Evolutionary conservation across 345 rosid species (phyloP).

Genomic region (Populus ilicifolia): DNA sequence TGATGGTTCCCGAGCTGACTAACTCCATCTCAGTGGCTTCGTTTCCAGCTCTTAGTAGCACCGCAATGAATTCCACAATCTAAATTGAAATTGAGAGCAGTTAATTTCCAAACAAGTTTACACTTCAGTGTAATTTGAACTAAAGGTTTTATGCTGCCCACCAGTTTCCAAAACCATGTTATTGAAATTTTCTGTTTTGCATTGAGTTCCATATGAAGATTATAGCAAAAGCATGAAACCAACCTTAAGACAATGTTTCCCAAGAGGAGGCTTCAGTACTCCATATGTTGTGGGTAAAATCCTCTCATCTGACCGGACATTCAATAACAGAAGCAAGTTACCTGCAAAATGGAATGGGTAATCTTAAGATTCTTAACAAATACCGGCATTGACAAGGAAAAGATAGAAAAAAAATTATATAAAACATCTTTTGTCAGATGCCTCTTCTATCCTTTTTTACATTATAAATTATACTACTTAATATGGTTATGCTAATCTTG

Average conservation of each 20-base stretch:
- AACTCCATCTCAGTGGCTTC: constrained; percentile 82
- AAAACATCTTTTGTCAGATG: background rate
- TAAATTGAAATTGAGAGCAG: constrained; percentile 25
- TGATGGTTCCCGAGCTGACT: constrained; percentile 71
- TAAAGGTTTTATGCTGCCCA: background rate
- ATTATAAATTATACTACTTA: background rate
- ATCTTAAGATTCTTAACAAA: constrained; percentile 3
- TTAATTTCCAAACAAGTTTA: background rate
- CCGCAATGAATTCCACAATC: constrained; percentile 96
- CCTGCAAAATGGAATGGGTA: constrained; percentile 43
- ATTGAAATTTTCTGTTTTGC: background rate
- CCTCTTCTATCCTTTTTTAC: background rate
- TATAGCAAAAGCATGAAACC: constrained; percentile 9
- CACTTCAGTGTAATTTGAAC: background rate
- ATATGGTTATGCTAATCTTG: background rate
- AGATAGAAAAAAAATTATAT: background rate
- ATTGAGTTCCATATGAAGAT: background rate
- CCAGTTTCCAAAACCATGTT: background rate
- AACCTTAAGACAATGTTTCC: constrained; percentile 97
- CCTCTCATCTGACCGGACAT: constrained; percentile 70
- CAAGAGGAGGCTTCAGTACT: constrained; percentile 91
- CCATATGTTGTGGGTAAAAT: constrained; percentile 91
- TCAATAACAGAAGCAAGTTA: constrained; percentile 66
- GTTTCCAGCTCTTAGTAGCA: constrained; percentile 71
- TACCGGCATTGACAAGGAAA: background rate